These are phyloP conservation scores for Penicillium sp. DNA, from an alignment of 2,329 filamentous ascomycete species.

Conservation along the genomic window DNA sequence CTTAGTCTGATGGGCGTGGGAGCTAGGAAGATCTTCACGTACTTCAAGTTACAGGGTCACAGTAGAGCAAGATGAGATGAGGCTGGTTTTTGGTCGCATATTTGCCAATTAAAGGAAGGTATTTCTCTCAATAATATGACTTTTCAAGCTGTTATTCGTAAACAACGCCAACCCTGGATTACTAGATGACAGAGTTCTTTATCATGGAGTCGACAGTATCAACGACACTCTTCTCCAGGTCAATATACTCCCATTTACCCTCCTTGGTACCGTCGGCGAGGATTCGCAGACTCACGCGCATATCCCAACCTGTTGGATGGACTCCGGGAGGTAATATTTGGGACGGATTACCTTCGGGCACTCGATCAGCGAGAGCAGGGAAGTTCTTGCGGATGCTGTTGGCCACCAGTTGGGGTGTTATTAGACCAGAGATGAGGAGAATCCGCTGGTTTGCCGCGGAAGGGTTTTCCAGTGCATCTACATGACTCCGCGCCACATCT, in stretches of 20 bases:
- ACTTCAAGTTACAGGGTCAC: too few species aligned
- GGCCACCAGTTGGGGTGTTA: neutral
- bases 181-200: neutral
- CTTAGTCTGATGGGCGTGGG: too few species aligned
- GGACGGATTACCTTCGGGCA: neutral
- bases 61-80: too few species aligned
- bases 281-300: neutral
- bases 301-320: neutral
- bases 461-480: neutral
- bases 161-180: neutral
- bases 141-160: neutral
- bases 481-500: neutral
- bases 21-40: too few species aligned
- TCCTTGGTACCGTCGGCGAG: neutral
- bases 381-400: neutral
- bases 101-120: neutral
- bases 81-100: too few species aligned
- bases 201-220: neutral
- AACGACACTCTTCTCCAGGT: neutral
- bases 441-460: neutral
- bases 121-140: neutral
- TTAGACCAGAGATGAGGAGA: neutral
- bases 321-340: neutral
- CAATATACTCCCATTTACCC: neutral
- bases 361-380: neutral